A percentile compares a stretch with the other conserved stretches of the same genome.
Evolutionary conservation across 2,329 filamentous ascomycete genomes (phyloP).

Genomic region (Colletotrichum endophyticum): DNA sequence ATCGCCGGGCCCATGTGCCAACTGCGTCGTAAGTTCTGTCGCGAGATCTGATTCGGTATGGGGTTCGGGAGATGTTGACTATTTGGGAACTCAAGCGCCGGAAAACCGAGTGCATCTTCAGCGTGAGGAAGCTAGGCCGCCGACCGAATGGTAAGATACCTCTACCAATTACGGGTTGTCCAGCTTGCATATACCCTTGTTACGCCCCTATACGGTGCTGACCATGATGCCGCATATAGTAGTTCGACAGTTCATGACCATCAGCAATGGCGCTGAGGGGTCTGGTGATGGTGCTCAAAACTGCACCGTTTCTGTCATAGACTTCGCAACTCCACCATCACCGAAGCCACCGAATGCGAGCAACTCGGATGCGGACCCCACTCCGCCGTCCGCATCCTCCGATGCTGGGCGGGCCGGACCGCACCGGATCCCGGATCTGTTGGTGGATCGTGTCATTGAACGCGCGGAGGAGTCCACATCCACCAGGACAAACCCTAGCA

Average conservation of each 20-base stretch:
- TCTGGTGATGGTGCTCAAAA: background rate
- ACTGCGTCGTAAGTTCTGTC: constrained; percentile 27
- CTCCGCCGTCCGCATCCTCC: background rate
- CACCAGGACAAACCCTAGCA: background rate
- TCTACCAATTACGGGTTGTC: background rate
- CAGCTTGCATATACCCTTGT: background rate
- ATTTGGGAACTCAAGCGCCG: constrained; percentile 4
- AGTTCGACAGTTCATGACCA: constrained; percentile 4
- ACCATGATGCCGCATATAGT: background rate
- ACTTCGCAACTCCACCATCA: background rate
- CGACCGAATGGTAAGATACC: constrained; percentile 24
- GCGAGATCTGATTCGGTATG: background rate
- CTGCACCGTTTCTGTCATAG: background rate
- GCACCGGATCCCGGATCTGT: constrained; percentile 26
- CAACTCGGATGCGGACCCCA: background rate
- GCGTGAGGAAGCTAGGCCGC: constrained; percentile 25
- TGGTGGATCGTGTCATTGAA: constrained; percentile 29
- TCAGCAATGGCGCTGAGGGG: background rate
- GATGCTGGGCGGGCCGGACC: background rate
- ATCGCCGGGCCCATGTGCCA: constrained; percentile 25
- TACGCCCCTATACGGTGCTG: background rate
- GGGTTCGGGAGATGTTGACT: background rate
- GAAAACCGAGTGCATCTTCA: constrained; percentile 27
- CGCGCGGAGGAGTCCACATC: constrained; percentile 11
- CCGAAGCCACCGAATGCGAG: background rate